Evolutionary conservation across 495 filamentous ascomycete genomes (phyloP).

Genomic region (Lophiotrema nucula): DNA sequence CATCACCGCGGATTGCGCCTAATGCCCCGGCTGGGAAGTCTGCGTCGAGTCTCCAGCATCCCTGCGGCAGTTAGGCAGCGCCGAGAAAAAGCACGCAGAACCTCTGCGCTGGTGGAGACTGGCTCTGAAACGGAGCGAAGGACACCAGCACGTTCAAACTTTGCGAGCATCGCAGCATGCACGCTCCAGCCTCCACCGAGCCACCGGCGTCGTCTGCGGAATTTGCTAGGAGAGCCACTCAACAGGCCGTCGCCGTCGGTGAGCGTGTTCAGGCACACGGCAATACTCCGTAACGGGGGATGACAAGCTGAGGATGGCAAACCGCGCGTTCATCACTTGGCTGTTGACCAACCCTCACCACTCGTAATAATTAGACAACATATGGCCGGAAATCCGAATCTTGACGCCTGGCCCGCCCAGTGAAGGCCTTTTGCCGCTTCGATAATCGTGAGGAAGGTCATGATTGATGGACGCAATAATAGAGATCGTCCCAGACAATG

Average conservation of each 20-base stretch:
- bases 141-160: slow-evolving; percentile 10
- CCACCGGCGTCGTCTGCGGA: slow-evolving; percentile 17
- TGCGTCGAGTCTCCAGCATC: slow-evolving; percentile 1
- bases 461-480: too few species aligned
- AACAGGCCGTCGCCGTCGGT: too few species aligned
- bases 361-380: too few species aligned
- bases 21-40: slow-evolving; percentile 6
- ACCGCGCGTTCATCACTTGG: slow-evolving; percentile 18
- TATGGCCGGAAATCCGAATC: too few species aligned
- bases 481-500: too few species aligned
- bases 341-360: background rate
- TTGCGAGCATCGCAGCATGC: background rate
- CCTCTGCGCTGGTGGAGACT: slow-evolving; percentile 16
- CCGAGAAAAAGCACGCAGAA: slow-evolving; percentile 18
- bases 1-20: slow-evolving; percentile 26
- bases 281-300: background rate
- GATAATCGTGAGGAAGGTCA: too few species aligned
- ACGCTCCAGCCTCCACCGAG: slow-evolving; percentile 15
- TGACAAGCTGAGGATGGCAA: background rate
- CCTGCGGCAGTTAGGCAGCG: slow-evolving; percentile 7
- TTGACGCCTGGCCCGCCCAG: too few species aligned
- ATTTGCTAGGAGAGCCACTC: too few species aligned
- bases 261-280: slow-evolving; percentile 15
- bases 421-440: too few species aligned
- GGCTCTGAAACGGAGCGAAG: slow-evolving; percentile 26